Evolutionary conservation across 768 basidiomycete species (phyloP).

Genomic region (Lactifluus hygrophoroides): DNA sequence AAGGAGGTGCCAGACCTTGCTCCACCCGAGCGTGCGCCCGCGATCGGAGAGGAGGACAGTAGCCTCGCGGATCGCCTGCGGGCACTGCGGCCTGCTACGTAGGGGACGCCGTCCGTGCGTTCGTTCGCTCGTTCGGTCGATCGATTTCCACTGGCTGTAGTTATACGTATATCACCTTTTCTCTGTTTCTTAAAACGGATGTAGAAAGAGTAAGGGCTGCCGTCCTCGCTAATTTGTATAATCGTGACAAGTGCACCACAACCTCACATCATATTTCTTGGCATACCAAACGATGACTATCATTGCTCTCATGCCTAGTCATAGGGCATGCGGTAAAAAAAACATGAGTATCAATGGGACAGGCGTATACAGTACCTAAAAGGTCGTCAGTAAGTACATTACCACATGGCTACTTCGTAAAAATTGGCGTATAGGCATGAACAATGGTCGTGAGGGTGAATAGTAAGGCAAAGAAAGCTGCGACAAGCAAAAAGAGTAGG

Average conservation of each 20-base stretch:
- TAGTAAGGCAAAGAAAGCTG: not conserved
- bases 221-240: not conserved
- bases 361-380: not conserved
- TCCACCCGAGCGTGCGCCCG: constrained; percentile 34
- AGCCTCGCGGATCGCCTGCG: constrained; percentile 81
- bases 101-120: constrained; percentile 4
- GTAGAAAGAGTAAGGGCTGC: constrained; percentile 3
- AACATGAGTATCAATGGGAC: not conserved
- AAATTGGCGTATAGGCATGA: not conserved
- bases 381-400: not conserved
- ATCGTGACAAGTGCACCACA: not conserved
- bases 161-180: not conserved
- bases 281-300: not conserved
- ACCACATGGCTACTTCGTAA: not conserved
- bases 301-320: not conserved
- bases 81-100: constrained; percentile 76
- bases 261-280: not conserved
- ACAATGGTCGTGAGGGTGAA: not conserved
- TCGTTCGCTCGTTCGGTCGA: not conserved
- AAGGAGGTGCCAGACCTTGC: constrained; percentile 57
- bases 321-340: not conserved
- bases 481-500: not conserved
- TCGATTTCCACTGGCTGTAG: not conserved
- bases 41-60: constrained; percentile 66
- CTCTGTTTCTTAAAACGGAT: not conserved